phyloP scores from a whole-genome alignment of 352 stramenopile species.

The Peronospora tabacina region DNA sequence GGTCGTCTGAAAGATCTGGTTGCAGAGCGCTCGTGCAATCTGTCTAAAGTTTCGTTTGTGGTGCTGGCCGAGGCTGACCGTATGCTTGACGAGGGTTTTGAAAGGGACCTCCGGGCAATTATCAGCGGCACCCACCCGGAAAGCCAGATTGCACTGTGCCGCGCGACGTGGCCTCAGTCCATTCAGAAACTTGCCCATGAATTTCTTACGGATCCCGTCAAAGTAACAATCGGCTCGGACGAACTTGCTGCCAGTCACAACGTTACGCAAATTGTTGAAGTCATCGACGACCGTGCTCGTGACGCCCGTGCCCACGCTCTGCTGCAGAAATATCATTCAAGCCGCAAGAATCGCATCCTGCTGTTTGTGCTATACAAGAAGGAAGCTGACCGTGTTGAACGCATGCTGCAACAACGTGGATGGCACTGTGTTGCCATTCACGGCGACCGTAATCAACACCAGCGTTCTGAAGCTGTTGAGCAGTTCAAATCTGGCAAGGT shows the following conservation, averaged over 20 bases:
- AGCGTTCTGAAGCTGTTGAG: slow-evolving; percentile 87
- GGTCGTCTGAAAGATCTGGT: slow-evolving; percentile 91
- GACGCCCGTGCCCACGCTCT: slow-evolving; percentile 85
- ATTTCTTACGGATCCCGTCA: slow-evolving; percentile 91
- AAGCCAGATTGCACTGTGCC: slow-evolving; percentile 97
- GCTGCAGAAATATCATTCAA: slow-evolving; percentile 90
- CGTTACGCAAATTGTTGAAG: slow-evolving; percentile 92
- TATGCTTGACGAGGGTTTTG: slow-evolving; percentile 92
- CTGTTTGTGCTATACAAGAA: slow-evolving; percentile 99
- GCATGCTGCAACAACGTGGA: slow-evolving; percentile 86
- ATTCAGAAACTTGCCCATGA: slow-evolving; percentile 95
- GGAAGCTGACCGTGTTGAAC: slow-evolving; percentile 93
- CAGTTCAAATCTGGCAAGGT: slow-evolving; percentile 93
- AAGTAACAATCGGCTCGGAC: slow-evolving; percentile 91
- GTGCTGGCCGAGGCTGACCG: slow-evolving; percentile 95
- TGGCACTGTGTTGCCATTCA: slow-evolving; percentile 94
- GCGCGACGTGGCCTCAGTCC: slow-evolving; percentile 93
- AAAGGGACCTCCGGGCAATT: slow-evolving; percentile 90
- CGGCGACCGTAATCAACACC: slow-evolving; percentile 92
- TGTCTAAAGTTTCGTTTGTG: slow-evolving; percentile 87
- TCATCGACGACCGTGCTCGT: slow-evolving; percentile 89
- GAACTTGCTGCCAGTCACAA: slow-evolving; percentile 93
- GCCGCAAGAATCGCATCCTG: slow-evolving; percentile 89
- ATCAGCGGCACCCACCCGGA: slow-evolving; percentile 71
- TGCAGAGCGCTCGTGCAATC: slow-evolving; percentile 76